Evolutionary conservation across 306 rosid genomes (phyloP), one percentile per base, ranked within the genome.

Genomic region (Rubus parviflorus): DNA sequence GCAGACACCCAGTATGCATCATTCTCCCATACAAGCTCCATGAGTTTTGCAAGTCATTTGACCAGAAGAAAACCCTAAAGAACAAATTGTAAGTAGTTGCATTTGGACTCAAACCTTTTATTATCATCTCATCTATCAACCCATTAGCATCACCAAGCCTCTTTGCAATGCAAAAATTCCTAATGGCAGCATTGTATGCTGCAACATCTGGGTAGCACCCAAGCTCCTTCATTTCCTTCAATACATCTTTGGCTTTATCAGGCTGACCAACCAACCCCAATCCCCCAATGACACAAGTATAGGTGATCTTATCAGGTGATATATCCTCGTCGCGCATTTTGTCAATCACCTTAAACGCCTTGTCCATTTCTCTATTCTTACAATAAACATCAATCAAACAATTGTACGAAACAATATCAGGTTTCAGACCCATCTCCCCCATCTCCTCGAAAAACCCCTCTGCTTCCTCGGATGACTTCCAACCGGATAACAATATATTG

Each of bases 241-340:
- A 86, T 76, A 92, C 74, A 83, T 79, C 81, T 61, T 85, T 87
- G 25, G 95, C 98, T 60, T 94, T 92, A 87, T 92, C 95, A 0
- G 97, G 97, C 80, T 89, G 97, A 68, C 96, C 97, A 49, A 88
- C 78, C 88, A 94, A 83, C 60, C 98, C 98, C 86, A 90, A 78
- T 25, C 97, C 97, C 60, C 98, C 97, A 41, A 92, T 90, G 45
- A 90, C 71, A 85, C 91, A 77, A 11, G 97, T 90, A 79, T 92
- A 90, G 0, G 97, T 88, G 47, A 94, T 83, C 73, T 92, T 97
- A 84, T 94, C 98, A 0, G 93, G 95, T 2, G 52, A 7, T 71
- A 89, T 77, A 52, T 85, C 90, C 76, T 73, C 80, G 0, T 73
- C 82, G 0, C 82, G 88, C 98, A 92, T 92, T 79, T 86, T 85